Evolutionary conservation across 495 filamentous ascomycete genomes (phyloP).

Genomic region (Amniculicola lignicola): DNA sequence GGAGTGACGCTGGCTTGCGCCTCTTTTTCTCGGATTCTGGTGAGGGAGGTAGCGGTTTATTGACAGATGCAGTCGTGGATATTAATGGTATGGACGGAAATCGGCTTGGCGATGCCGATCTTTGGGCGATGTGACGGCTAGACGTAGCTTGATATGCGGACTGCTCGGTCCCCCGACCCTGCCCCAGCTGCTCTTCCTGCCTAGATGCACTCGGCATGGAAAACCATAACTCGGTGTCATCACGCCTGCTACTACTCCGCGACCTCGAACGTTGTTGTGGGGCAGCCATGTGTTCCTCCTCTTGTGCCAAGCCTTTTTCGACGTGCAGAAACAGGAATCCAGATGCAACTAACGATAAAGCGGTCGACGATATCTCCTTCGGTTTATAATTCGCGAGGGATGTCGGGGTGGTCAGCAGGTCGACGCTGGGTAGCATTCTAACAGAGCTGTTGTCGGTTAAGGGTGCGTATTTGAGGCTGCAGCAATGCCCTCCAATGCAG

Average conservation of each 20-base stretch:
- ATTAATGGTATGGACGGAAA: slow-evolving; percentile 22
- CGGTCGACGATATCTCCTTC: slow-evolving; percentile 15
- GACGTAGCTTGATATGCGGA: slow-evolving; percentile 27
- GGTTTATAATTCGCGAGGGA: slow-evolving; percentile 17
- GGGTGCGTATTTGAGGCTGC: slow-evolving; percentile 22
- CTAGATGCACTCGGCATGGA: slow-evolving; percentile 14
- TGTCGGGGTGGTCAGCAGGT: slow-evolving; percentile 25
- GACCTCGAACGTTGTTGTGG: slow-evolving; percentile 1
- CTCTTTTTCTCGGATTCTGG: slow-evolving; percentile 23
- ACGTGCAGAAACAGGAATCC: slow-evolving; percentile 19
- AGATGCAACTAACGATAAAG: slow-evolving; percentile 18
- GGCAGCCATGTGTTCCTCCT: slow-evolving; percentile 12
- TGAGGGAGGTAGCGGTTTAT: slow-evolving; percentile 28
- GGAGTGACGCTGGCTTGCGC: slow-evolving; percentile 20
- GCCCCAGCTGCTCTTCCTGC: not conserved
- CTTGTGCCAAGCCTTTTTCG: slow-evolving; percentile 14
- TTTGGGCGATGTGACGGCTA: slow-evolving; percentile 15
- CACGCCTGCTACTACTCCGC: not conserved
- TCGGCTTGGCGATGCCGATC: slow-evolving; percentile 25
- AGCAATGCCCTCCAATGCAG: slow-evolving; percentile 18
- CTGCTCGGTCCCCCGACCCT: slow-evolving; percentile 9
- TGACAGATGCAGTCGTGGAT: slow-evolving; percentile 16
- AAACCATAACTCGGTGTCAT: slow-evolving; percentile 22
- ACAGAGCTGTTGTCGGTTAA: slow-evolving; percentile 6
- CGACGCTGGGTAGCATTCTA: slow-evolving; percentile 24